Conservation (phyloP, 2,329 filamentous ascomycete genomes). For the Nannizziopsis barbatae region DNA sequence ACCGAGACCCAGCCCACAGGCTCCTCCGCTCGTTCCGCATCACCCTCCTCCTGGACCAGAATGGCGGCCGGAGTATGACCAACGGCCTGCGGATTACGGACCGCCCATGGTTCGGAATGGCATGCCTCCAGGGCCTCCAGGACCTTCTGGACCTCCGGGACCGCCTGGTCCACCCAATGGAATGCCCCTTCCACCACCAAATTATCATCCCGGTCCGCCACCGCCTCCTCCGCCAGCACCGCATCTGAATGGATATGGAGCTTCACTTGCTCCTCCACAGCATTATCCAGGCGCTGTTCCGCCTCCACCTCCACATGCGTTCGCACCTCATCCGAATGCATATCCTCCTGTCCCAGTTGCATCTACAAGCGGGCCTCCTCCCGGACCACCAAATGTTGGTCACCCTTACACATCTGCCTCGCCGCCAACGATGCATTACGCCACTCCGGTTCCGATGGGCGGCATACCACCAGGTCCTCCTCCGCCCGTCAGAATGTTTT, state of each 20-base stretch:
- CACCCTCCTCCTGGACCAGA: slow-evolving; percentile 24
- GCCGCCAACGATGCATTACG: slow-evolving; percentile 30
- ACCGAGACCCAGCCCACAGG: slow-evolving; percentile 9
- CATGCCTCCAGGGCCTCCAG: slow-evolving; percentile 17
- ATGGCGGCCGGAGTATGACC: slow-evolving; percentile 30
- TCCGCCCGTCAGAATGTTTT: slow-evolving; percentile 29
- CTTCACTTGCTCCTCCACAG: slow-evolving; percentile 24
- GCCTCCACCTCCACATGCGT: slow-evolving; percentile 21
- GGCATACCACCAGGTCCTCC: slow-evolving; percentile 25
- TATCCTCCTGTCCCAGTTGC: neutral
- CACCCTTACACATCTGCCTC: slow-evolving; percentile 31
- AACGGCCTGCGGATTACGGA: slow-evolving; percentile 24
- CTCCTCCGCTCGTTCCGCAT: slow-evolving; percentile 21
- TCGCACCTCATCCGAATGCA: slow-evolving; percentile 1
- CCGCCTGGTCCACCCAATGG: neutral
- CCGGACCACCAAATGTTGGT: slow-evolving; percentile 11
- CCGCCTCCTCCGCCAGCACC: slow-evolving; percentile 26
- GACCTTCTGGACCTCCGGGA: slow-evolving; percentile 18
- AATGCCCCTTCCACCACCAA: slow-evolving; percentile 23
- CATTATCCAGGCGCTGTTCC: slow-evolving; percentile 27
- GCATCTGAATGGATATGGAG: slow-evolving; percentile 23
- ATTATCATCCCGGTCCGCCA: slow-evolving; percentile 36
- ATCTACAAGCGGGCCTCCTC: neutral
- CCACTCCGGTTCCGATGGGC: slow-evolving; percentile 27
- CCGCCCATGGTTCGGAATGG: slow-evolving; percentile 26